These are phyloP conservation scores for Sporothrix humicola DNA, from an alignment of 2,329 filamentous ascomycete species.

Conservation along the genomic window DNA sequence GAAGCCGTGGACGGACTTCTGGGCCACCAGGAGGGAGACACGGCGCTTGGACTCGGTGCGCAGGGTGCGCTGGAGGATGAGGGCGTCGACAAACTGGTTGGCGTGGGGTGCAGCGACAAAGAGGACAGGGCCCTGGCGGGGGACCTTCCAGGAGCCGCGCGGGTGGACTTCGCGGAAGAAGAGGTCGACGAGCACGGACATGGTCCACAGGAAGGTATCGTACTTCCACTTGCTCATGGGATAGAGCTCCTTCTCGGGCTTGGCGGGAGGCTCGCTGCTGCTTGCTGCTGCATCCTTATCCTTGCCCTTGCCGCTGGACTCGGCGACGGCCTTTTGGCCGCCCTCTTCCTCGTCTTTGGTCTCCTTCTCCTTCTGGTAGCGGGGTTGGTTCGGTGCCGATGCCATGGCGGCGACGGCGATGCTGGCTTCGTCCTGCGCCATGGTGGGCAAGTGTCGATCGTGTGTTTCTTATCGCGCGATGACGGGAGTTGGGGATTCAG, in stretches of 20 bases:
- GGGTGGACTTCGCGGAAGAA: constrained; percentile 99
- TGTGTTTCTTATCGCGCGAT: not conserved
- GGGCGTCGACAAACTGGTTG: constrained; percentile 96
- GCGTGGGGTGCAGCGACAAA: constrained; percentile 97
- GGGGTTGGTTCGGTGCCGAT: constrained; percentile 29
- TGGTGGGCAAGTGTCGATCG: constrained; percentile 3
- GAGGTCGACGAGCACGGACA: constrained; percentile 85
- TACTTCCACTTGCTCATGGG: constrained; percentile 77
- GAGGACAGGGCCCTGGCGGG: constrained; percentile 83
- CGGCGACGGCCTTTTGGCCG: not conserved
- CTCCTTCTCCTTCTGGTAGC: constrained; percentile 10
- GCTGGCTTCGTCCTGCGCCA: constrained; percentile 32
- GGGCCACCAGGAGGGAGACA: constrained; percentile 90
- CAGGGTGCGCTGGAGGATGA: constrained; percentile 90
- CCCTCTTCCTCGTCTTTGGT: not conserved
- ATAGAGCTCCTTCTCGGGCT: constrained; percentile 56
- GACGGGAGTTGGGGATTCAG: not conserved
- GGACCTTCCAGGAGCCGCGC: constrained; percentile 92
- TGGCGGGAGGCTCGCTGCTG: constrained; percentile 32
- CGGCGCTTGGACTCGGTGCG: constrained; percentile 85
- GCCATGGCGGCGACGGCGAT: constrained; percentile 33
- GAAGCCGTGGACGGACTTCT: constrained; percentile 93
- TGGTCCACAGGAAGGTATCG: constrained; percentile 76
- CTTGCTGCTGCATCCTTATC: not conserved
- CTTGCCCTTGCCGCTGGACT: constrained; percentile 11